Evolutionary conservation across 768 basidiomycete species (phyloP), one percentile per base, ranked within the genome.

Genomic region (Nidularia pulvinata): DNA sequence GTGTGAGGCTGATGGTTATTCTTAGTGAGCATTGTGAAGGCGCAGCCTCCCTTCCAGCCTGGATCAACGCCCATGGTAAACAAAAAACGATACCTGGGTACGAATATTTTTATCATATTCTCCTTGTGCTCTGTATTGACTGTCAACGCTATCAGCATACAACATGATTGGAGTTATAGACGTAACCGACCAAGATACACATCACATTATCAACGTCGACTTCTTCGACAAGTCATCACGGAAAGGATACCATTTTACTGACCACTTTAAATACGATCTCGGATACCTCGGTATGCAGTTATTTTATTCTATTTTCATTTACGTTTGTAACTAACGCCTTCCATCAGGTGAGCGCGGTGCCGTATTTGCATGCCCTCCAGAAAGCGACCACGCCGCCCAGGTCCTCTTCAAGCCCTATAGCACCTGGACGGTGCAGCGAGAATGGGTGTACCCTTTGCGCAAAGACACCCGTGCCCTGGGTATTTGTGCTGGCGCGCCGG

Each of bases 141-240:
- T 45, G 11, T 50, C 60, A 35, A 39, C 55, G 37, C 25, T 33
- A 50, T 46, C 57, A 97, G 97, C 93, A 0, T 95, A 92, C 65
- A 99, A 97, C 67, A 89, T 89, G 81, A 77, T 97, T 57, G 97
- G 97, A 9, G 89, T 90, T 51, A 90, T 99, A 58, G 93, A 96
- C 64, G 85, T 86, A 39, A 94, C 91, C 5, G 94, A 97, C 66
- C 90, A 94, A 61, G 95, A 96, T 49, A 88, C 88, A 0, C 92
- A 96, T 64, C 81, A 98, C 56, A 86, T 98, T 52, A 78, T 98
- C 61, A 95, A 89, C 57, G 85, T 98, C 54, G 93, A 96, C 58
- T 98, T 98, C 65, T 94, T 96, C 68, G 95, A 98, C 69, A 83
- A 83, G 45, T 88, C 89, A 5, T 70, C 85, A 14, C 80, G 92